Evolutionary conservation across 1,284 basidiomycete species (phyloP), one percentile per base, ranked within the genome.

Genomic region (Retiboletus flavoniger): DNA sequence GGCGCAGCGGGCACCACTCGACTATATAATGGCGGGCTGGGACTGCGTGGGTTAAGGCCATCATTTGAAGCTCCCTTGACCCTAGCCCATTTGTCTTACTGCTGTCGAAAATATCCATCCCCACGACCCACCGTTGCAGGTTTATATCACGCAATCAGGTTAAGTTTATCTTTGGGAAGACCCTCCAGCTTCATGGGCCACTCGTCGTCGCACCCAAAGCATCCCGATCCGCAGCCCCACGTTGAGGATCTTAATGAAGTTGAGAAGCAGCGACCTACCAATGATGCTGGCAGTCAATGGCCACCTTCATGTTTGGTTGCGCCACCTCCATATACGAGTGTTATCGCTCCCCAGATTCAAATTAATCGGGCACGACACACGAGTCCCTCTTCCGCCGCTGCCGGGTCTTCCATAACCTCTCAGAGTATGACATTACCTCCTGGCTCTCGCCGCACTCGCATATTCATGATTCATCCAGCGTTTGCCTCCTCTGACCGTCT

Each of bases 391-490:
- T 40, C 35, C 46, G 13, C 49, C 38, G 53, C 52, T n/a, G 39
- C 46, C 7, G 46, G 45, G 41, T 48, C 62, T 56, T 38, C 47
- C 42, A 28, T n/a, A 5, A 10, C 34, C 36, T 16, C 47, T 48
- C n/a, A 53, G 51, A 56, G 65, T 65, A 63, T 58, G 65, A 6
- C 44, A 14, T 50, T 58, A 21, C 53, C 58, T 51, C 58, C 54
- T 41, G 58, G 63, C 28, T 64, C 66, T 53, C 36, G 47, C 8
- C 45, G 53, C 44, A 68, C 58, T 13, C 55, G 59, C 41, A 14
- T 68, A 56, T 63, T 68, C 52, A 66, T 52, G 50, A 36, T 66
- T 24, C 61, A 67, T 46, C 53, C 57, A 59, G 55, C 47, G 3
- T 56, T 49, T 46, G 46, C 68, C 4, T 55, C 57, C 13, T 14